Base-by-base conservation (phyloP, 164 flowering plant species). In the Vitis vinifera region DNA sequence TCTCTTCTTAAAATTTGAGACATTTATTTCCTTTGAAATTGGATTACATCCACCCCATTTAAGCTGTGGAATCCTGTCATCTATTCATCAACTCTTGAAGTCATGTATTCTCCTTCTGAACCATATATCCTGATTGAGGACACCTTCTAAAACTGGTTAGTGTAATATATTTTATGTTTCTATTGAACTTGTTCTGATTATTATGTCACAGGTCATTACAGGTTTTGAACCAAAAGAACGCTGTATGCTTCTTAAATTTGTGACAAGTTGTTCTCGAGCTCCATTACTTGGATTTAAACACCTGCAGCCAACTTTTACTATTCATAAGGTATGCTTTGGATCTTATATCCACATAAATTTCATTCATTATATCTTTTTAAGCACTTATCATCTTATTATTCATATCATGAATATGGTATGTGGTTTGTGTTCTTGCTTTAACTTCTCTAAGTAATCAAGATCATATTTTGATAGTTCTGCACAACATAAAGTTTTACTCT, bases 221-320 rank as follows among this genome's bases (percentile, higher is more conserved):
- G 91, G 80, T 53, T 83, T 95, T 85, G 92, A 93, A 72, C 95
- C 98, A 63, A 85, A 80, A 68, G 93, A 93, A 50, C 97, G 97
- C 1, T 90, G 98, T 74, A 77, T 88, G 91, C 86, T 95, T 73
- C 90, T 93, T 31, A 95, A 95, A 74, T 95, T 95, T 84, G 99
- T 95, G 76, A 91, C 99, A 55, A 90, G 99, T 78, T 95, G 99
- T 82, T 91, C 98, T 72, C 86, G 98, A 73, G 94, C 93, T 78
- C 98, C 99, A 68, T 80, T 95, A 56, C 91, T 95, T 74, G 98
- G 99, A n/a, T 95, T 95, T 83, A 95, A 95, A 72, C 89, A 95
- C 81, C 79, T 95, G 82, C 96, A 90, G 63, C 99, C 99, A 66
- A 53, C 89, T 48, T 95, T 95, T 74, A 95, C 98, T 2, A 91